Conservation (phyloP, 2,329 filamentous ascomycete species). For the Trichoderma koningii region DNA sequence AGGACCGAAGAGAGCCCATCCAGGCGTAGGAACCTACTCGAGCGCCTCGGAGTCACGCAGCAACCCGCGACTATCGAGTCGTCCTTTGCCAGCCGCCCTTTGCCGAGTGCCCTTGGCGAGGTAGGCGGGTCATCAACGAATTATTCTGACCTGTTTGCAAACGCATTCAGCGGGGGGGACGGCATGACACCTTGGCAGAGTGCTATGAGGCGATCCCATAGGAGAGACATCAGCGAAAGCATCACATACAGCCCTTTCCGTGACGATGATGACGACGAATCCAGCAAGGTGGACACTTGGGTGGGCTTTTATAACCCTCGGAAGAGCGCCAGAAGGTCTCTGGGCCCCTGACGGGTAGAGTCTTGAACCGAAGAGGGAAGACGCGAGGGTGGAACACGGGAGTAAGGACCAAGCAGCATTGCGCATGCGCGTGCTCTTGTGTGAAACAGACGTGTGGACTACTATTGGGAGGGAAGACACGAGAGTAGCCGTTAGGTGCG, state of each 20-base stretch:
- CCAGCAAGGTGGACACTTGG: constrained; percentile 28
- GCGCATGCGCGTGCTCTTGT: constrained; percentile 19
- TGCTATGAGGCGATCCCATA: background rate
- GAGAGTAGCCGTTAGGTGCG: constrained; percentile 24
- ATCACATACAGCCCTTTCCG: background rate
- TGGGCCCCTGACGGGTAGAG: constrained; percentile 14
- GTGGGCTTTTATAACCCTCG: constrained; percentile 27
- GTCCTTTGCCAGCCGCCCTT: background rate
- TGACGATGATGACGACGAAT: background rate
- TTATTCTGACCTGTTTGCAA: background rate
- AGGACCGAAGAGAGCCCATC: constrained; percentile 28
- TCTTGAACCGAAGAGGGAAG: background rate
- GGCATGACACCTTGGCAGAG: background rate
- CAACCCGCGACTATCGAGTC: background rate
- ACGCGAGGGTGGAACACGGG: background rate
- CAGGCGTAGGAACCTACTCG: constrained; percentile 29
- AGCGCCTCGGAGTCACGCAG: constrained; percentile 27
- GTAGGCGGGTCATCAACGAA: background rate
- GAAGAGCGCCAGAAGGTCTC: constrained; percentile 8
- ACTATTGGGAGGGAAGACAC: constrained; percentile 13
- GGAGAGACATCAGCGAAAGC: constrained; percentile 24
- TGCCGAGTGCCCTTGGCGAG: background rate
- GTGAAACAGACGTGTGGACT: constrained; percentile 19
- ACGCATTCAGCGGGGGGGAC: background rate
- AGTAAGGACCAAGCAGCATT: constrained; percentile 12